These are phyloP conservation scores for Nemania diffusa DNA, from an alignment of 2,329 filamentous ascomycete species.

Conservation along the genomic window DNA sequence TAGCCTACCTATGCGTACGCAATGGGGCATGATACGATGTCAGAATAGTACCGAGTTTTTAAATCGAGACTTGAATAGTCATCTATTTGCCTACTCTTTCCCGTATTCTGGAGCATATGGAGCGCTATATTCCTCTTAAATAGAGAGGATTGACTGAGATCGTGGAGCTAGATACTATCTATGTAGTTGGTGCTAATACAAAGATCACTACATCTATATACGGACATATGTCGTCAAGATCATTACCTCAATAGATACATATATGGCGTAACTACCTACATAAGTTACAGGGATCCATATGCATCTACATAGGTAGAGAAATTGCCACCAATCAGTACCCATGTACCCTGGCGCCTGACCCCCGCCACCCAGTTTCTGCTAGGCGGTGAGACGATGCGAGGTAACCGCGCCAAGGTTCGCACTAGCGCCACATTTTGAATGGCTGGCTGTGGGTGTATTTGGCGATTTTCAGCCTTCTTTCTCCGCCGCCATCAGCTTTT, in stretches of 20 bases:
- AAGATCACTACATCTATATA: no score
- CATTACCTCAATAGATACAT: no score
- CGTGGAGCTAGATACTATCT: no score
- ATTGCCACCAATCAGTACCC: no score
- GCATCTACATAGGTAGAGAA: no score
- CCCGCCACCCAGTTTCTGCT: conserved; percentile 33
- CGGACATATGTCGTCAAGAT: no score
- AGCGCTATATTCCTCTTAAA: neutral
- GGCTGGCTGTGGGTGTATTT: conserved; percentile 32
- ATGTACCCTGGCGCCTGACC: no score
- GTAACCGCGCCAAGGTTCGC: conserved; percentile 15
- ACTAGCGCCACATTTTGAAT: conserved; percentile 38
- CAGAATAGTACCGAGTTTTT: neutral
- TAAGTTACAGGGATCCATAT: no score
- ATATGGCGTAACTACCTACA: no score
- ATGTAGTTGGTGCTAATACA: no score
- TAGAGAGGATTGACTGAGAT: no score
- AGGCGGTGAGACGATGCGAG: conserved; percentile 29
- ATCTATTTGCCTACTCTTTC: neutral
- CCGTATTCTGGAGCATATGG: neutral
- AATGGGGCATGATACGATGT: neutral
- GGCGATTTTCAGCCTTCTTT: conserved; percentile 41
- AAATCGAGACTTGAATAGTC: neutral
- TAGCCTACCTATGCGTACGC: conserved; percentile 16
- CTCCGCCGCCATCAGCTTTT: conserved; percentile 35